A percentile compares a stretch with the other conserved stretches of the same genome.
phyloP scores from a whole-genome alignment of 1,139 yeast genomes.

The Trichomonascaceae sp. region DNA sequence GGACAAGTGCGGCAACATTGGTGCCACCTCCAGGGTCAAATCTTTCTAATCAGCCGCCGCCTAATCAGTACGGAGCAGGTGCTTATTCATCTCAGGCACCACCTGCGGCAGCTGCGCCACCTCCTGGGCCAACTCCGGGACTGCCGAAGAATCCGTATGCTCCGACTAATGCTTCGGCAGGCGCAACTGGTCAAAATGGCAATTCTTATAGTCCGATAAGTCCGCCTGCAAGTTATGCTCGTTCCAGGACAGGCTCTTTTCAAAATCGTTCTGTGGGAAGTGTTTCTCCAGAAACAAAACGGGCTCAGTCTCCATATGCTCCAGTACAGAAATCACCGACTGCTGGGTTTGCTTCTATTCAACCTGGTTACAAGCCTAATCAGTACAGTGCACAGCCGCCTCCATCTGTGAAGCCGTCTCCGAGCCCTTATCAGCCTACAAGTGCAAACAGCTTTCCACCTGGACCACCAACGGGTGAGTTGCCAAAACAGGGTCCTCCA shows the following conservation, averaged over 20 bases:
- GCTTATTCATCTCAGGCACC: slow-evolving; percentile 8
- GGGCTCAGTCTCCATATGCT: slow-evolving; percentile 5
- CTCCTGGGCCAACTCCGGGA: not conserved
- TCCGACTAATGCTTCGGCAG: slow-evolving; percentile 1
- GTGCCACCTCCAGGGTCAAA: slow-evolving; percentile 12
- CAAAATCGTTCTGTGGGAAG: not conserved
- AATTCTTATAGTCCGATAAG: not conserved
- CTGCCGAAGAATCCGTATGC: slow-evolving; percentile 10
- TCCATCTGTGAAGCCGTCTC: not conserved
- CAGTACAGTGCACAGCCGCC: not conserved
- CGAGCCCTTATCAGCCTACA: slow-evolving; percentile 4
- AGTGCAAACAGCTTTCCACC: not conserved
- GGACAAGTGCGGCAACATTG: slow-evolving; percentile 14
- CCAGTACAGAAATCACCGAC: not conserved
- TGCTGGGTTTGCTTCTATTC: not conserved
- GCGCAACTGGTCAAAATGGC: slow-evolving; percentile 3
- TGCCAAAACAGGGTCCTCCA: not conserved
- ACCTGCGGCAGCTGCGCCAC: not conserved
- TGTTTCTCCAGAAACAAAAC: not conserved
- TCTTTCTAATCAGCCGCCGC: slow-evolving; percentile 9
- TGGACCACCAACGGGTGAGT: not conserved
- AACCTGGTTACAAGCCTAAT: not conserved
- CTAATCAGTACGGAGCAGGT: slow-evolving; percentile 3
- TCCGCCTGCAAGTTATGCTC: slow-evolving; percentile 1
- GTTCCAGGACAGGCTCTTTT: slow-evolving; percentile 1